Evolutionary conservation across 106 monocot genomes (phyloP), one percentile per base, ranked within the genome.

Genomic region (Acanthochlamys bracteata): DNA sequence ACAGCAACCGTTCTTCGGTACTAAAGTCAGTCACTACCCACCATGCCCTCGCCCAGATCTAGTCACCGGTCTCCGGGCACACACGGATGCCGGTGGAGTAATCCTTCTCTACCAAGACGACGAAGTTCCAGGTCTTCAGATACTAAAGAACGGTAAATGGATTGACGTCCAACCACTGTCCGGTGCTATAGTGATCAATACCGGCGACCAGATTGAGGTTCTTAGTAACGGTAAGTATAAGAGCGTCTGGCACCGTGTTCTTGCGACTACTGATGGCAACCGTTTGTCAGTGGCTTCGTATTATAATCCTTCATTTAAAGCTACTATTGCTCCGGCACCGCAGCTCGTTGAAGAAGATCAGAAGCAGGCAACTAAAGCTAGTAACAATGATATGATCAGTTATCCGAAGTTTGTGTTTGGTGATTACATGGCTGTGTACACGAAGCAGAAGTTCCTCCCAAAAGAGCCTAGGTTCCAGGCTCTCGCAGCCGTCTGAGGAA

Each of bases 31-130:
- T 54, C 69, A 72, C 57, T 80, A 75, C 71, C 80, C 80, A 0
- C 71, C 70, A 0, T 80, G 80, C 58, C 80, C 80, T 4, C 69
- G 53, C 42, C 74, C 66, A 3, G 74, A 66, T 46, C 61, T 60
- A 8, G 66, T 63, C n/a, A 20, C 9, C 12, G 74, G 74, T 43
- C 70, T 92, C 39, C 83, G 92, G 19, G 76, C 86, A 47, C 92
- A 92, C 79, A 86, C 86, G 11, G 92, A 92, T 49, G 92, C 92
- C 26, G 92, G 92, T 10, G 92, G 92, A n/a, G 73, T 92, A 75
- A 87, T 92, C 66, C 75, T 80, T 27, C 72, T 80, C 25, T 70
- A 76, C 81, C 81, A 81, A 33, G 81, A 81, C 19, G 81, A 81
- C 72, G 15, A 25, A 22, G 81, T 81, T 15, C 55, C 61, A 10